These are phyloP conservation scores for Pestalotiopsis sp. DNA, from an alignment of 2,329 filamentous ascomycete species.

Conservation along the genomic window DNA sequence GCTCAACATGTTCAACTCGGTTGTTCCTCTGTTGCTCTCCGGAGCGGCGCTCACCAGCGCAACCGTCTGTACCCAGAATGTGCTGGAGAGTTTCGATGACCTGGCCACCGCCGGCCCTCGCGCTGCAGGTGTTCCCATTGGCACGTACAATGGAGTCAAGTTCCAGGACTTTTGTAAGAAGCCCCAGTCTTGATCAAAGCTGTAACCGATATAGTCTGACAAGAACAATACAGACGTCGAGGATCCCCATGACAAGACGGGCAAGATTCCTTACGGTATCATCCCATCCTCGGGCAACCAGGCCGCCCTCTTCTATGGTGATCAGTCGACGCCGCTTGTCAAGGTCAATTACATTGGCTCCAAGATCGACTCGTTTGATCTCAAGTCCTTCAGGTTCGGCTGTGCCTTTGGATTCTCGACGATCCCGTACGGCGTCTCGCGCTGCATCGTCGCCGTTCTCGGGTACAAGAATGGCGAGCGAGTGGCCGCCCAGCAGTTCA, in stretches of 20 bases:
- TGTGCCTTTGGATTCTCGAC: neutral
- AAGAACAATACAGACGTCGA: neutral
- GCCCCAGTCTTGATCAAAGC: too few species aligned
- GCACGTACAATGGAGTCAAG: constrained; percentile 6
- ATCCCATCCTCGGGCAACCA: neutral
- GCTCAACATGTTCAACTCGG: neutral
- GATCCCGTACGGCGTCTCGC: neutral
- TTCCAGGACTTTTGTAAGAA: constrained; percentile 1
- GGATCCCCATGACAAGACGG: neutral
- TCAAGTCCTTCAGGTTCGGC: neutral
- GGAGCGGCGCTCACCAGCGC: neutral
- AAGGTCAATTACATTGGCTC: neutral
- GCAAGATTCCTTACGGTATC: neutral
- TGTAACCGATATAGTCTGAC: neutral
- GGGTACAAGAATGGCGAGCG: neutral
- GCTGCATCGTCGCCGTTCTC: neutral
- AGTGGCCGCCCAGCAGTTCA: neutral
- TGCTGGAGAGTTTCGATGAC: neutral
- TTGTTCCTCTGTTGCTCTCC: neutral
- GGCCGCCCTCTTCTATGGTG: neutral
- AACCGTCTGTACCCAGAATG: neutral
- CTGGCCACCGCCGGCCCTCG: neutral
- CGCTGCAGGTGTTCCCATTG: neutral
- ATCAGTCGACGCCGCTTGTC: neutral
- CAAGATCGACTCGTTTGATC: neutral